Conservation (phyloP, 345 rosid genomes). For the Heritiera littoralis region DNA sequence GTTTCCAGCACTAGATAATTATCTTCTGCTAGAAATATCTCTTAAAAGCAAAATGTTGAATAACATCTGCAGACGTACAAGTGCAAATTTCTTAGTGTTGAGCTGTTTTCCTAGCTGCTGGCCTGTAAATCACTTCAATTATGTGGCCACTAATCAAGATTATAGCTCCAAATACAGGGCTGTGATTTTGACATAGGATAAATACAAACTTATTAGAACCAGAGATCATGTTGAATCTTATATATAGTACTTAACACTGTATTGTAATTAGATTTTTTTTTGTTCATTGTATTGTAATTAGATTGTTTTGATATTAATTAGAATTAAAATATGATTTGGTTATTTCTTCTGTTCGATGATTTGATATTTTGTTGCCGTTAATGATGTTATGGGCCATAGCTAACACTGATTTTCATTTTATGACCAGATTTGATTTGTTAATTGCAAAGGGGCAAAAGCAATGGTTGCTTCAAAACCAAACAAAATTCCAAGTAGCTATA, state of each 20-base stretch:
- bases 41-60: not conserved
- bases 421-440: conserved; percentile 27
- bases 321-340: not conserved
- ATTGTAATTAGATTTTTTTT: too few relatives aligned
- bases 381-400: conserved; percentile 24
- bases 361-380: conserved; percentile 7
- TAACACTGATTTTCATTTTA: conserved; percentile 21
- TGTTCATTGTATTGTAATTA: too few relatives aligned
- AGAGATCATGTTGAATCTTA: not conserved
- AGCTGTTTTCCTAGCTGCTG: not conserved
- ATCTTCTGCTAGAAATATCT: not conserved
- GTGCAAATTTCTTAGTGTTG: not conserved
- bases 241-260: too few relatives aligned
- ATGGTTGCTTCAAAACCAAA: conserved; percentile 12
- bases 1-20: not conserved
- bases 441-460: not conserved
- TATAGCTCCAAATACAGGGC: not conserved
- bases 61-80: not conserved
- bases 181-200: not conserved
- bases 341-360: not conserved
- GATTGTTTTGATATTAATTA: too few relatives aligned
- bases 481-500: conserved; percentile 21
- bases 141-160: not conserved
- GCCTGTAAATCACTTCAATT: not conserved
- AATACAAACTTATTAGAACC: not conserved